phyloP scores from a whole-genome alignment of 2,329 filamentous ascomycete species.

The Ophiobolus disseminans region DNA sequence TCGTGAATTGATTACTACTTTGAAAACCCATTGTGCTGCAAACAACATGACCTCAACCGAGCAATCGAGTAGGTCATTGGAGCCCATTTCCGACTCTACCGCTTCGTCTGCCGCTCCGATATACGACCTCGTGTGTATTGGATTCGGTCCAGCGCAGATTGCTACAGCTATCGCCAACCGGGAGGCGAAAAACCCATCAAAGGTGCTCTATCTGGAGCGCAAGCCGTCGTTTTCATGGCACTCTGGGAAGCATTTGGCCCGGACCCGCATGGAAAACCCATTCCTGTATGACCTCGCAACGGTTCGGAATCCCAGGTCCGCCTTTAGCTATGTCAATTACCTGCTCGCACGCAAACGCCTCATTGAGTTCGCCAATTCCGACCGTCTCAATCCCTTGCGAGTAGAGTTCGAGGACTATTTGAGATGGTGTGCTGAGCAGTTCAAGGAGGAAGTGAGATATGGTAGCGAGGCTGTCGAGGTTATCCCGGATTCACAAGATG shows the following conservation, averaged over 20 bases:
- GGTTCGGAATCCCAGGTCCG: constrained; percentile 43
- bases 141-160: constrained; percentile 45
- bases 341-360: constrained; percentile 40
- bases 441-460: constrained; percentile 42
- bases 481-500: constrained; percentile 28
- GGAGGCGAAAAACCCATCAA: constrained; percentile 34
- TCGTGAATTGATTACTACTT: too few species aligned
- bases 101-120: constrained; percentile 18
- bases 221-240: constrained; percentile 46
- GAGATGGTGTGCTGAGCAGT: constrained; percentile 44
- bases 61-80: constrained; percentile 16
- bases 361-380: constrained; percentile 47
- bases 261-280: constrained; percentile 44
- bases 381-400: constrained; percentile 46
- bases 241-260: constrained; percentile 31
- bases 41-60: constrained; percentile 32
- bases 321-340: constrained; percentile 46
- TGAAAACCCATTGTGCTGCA: too few species aligned
- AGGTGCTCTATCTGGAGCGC: constrained; percentile 42
- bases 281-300: constrained; percentile 48
- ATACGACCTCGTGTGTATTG: constrained; percentile 46
- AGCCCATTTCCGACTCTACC: constrained; percentile 20
- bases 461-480: constrained; percentile 41
- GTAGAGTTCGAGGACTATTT: constrained; percentile 51
- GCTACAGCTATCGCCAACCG: constrained; percentile 47